Evolutionary conservation across 768 basidiomycete genomes (phyloP).

Genomic region (Tricholoma bakamatsutake): DNA sequence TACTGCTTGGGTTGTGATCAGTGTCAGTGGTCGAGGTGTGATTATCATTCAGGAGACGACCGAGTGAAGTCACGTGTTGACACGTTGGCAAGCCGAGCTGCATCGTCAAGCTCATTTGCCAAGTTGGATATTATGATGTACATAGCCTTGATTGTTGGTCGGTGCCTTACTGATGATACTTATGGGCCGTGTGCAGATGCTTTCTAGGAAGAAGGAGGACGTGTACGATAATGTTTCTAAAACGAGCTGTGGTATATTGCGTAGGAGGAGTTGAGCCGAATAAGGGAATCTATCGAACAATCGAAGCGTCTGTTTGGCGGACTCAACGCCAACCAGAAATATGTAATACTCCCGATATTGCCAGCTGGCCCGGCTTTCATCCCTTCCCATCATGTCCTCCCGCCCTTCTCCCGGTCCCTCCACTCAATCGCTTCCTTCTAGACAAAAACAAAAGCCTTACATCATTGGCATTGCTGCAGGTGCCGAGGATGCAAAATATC

Average conservation of each 20-base stretch:
- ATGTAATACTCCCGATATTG: constrained; percentile 22
- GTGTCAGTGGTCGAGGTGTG: background rate
- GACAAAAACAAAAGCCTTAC: constrained; percentile 45
- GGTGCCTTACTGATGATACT: too few species aligned
- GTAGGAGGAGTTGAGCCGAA: constrained; percentile 23
- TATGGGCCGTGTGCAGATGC: too few species aligned
- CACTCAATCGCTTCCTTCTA: constrained; percentile 17
- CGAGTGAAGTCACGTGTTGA: background rate
- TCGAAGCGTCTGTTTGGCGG: constrained; percentile 18
- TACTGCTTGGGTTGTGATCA: background rate
- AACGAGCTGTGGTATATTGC: constrained; percentile 7
- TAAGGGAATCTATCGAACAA: constrained; percentile 35
- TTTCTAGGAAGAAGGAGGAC: too few species aligned
- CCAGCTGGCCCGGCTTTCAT: constrained; percentile 33
- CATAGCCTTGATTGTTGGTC: too few species aligned
- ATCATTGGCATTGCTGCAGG: constrained; percentile 66
- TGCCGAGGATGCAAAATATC: constrained; percentile 83
- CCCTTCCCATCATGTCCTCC: constrained; percentile 56
- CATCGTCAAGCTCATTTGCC: too few species aligned
- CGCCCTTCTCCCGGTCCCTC: constrained; percentile 51
- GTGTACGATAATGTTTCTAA: background rate
- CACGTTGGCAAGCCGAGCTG: background rate
- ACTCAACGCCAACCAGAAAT: constrained; percentile 29
- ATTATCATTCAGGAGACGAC: background rate
- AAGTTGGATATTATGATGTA: too few species aligned